Evolutionary conservation across 2,329 filamentous ascomycete genomes (phyloP), one percentile per base, ranked within the genome.

Genomic region (Xylaria polymorpha): DNA sequence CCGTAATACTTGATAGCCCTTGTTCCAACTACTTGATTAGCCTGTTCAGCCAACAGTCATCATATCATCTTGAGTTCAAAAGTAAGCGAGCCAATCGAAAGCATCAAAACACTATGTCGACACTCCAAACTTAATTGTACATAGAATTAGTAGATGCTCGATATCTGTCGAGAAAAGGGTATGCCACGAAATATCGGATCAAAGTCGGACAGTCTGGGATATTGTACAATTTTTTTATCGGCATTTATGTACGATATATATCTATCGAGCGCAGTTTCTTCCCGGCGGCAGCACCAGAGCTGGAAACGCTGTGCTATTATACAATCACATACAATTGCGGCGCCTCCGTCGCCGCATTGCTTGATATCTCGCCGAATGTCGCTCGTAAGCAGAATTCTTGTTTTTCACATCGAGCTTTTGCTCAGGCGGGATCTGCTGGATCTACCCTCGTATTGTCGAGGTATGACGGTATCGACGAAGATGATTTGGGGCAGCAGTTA

Each of bases 231-330:
- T 57, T 46, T 57, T 46, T 46, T 39, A 53, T 35, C 37, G 32
- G 43, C 8, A 6, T 44, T 44, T n/a, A 41, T 25, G 32, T 64
- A 69, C 64, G 43, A 55, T 69, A 66, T 66, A 69, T 58, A 41
- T 64, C 44, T 61, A 61, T 61, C 56, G 63, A 60, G 57, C 57
- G 22, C 41, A 41, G 56, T 48, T 61, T 61, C 50, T 41, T 35
- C n/a, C 37, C 8, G 20, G 58, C 3, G 3, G 3, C 43, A 61
- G 46, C 50, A 3, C 64, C 75, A 79, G 74, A 71, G 57, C 3
- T 78, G 78, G 5, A 61, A 35, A 25, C 3, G 61, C 77, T 61
- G 73, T 75, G 37, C 79, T 80, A 41, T 79, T 80, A 37, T 80
- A 74, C 75, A 64, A 53, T 44, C 6, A n/a, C 48, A 55, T 57